Percentiles rank a stretch among this genome's conserved stretches.
phyloP scores from a whole-genome alignment of 139 green algal genomes.

The Chlorella sp. region DNA sequence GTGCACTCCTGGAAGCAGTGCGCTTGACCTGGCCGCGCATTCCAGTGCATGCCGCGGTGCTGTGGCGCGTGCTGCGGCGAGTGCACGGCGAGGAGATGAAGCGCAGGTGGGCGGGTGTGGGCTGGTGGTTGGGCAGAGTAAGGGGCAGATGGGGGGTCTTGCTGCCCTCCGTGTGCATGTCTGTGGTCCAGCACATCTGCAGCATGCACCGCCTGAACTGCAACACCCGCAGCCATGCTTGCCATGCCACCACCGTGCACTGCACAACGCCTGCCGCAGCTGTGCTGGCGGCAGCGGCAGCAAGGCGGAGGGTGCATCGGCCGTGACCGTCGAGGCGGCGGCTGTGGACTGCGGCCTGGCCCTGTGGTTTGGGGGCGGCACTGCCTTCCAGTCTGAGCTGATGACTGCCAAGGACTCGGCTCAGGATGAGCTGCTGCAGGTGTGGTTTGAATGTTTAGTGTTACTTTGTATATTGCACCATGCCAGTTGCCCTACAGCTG shows the following conservation, averaged over 20 bases:
- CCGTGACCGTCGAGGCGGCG: not conserved
- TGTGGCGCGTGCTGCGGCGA: slow-evolving; percentile 7
- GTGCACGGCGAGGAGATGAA: not conserved
- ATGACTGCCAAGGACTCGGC: not conserved
- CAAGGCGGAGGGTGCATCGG: not conserved
- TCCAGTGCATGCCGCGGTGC: not conserved
- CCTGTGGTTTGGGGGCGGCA: slow-evolving; percentile 12
- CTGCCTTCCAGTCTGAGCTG: slow-evolving; percentile 3
- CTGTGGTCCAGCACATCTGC: not conserved
- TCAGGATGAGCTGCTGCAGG: slow-evolving; percentile 1
- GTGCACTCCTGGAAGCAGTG: not conserved
- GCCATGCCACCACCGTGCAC: not conserved
- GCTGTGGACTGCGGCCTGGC: slow-evolving; percentile 10
- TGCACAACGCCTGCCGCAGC: not conserved
- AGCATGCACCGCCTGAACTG: not conserved
- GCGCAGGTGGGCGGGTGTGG: slow-evolving; percentile 6
- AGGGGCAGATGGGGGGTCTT: no score
- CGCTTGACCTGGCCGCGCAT: slow-evolving; percentile 15
- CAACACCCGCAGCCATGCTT: not conserved
- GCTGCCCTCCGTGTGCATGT: not conserved
- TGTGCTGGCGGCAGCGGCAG: not conserved
- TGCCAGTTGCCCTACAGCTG: no score
- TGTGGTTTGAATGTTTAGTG: not conserved
- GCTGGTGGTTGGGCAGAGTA: no score
- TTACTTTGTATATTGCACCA: no score